Base-by-base conservation (phyloP, 2,329 filamentous ascomycete species). In the Aspergillus neotritici region DNA sequence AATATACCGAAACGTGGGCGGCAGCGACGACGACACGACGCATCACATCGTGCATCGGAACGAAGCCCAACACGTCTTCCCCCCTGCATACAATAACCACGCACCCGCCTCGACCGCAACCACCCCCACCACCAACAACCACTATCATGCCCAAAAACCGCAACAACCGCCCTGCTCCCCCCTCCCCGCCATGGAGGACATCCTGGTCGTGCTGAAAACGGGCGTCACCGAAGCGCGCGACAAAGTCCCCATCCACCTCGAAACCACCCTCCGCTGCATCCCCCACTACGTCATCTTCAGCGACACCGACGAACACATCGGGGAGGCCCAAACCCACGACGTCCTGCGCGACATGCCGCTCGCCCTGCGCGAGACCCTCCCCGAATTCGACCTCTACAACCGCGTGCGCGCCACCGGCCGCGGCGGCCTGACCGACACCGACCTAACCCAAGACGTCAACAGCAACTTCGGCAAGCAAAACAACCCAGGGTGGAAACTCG, bases 151-250 rank as follows among this genome's bases (percentile, higher is more conserved):
- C 21, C 5, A 25, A 25, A 25, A 25, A 12, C 15, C 16, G 9
- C 38, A 29, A 6, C 11, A 6, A 16, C 17, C 35, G 11, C 33
- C 41, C n/a, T 67, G 64, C 36, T 60, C 64, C 5, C 41, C 54
- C 1, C 43, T 66, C 3, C 58, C 67, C 3, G 69, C 66, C 6
- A 60, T 73, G 5, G 63, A 74, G 2, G 67, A 80, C 51, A 60
- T 80, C 33, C 72, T 80, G 44, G 70, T 82, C n/a, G 63, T 80
- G 9, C 65, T 82, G 38, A 75, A 76, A 50, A 82, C 79, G 0
- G 79, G 78, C 43, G 76, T 78, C 11, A 77, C 76, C 3, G 77
- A 82, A 53, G 69, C 77, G 9, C 60, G 66, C 37, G 68, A 73
- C 17, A 78, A 79, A 56, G 67, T 82, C 2, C 75, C 77, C 3